phyloP scores from a whole-genome alignment of 805 yeast species.

The Barnettozyma populi region DNA sequence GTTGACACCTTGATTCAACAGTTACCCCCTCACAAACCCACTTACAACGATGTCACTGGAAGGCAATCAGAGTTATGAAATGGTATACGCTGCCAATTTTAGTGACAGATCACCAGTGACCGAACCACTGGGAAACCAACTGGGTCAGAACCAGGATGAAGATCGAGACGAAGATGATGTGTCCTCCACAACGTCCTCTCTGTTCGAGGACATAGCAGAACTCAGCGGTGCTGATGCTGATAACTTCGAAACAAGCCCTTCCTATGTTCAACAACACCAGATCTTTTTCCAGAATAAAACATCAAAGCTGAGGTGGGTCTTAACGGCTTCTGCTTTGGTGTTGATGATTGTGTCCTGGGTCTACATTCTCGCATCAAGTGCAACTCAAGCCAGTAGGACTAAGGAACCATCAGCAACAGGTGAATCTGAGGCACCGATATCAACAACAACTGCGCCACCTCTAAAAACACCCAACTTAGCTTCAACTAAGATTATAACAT shows the following conservation, averaged over 20 bases:
- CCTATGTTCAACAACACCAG: constrained; percentile 3
- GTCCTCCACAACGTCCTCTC: constrained; percentile 3
- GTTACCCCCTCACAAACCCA: not conserved
- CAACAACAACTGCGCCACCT: not conserved
- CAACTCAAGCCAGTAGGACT: not conserved
- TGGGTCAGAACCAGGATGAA: not conserved
- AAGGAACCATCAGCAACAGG: not conserved
- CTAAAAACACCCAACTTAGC: not conserved
- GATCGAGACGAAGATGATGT: not conserved
- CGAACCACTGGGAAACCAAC: not conserved
- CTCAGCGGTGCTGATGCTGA: not conserved
- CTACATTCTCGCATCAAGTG: constrained; percentile 1
- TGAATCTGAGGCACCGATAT: not conserved
- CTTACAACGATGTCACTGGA: not conserved
- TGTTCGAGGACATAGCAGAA: constrained; percentile 6
- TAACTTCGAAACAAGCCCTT: constrained; percentile 1
- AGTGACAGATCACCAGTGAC: not conserved
- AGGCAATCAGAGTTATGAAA: constrained; percentile 6
- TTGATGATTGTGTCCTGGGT: constrained; percentile 5
- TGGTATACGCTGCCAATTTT: constrained; percentile 2
- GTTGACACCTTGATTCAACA: not conserved
- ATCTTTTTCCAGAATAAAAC: not conserved
- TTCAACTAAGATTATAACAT: not conserved
- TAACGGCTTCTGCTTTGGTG: not conserved
- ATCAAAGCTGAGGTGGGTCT: not conserved